These are phyloP conservation scores for Xylariaceae sp. DNA, from an alignment of 2,329 filamentous ascomycete genomes.

Conservation along the genomic window DNA sequence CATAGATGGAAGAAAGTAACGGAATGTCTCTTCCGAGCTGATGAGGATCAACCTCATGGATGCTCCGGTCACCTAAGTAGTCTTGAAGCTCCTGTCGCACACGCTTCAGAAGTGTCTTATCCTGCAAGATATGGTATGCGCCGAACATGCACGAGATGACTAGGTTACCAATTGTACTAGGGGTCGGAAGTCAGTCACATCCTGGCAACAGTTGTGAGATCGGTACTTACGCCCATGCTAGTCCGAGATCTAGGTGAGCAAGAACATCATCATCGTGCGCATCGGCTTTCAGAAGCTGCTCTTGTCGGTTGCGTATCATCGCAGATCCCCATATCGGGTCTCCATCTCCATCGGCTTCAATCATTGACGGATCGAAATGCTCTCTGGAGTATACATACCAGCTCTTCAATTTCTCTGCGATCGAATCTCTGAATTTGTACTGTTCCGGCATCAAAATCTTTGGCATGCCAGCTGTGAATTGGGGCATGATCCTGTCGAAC, in stretches of 20 bases:
- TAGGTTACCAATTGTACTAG: slow-evolving; percentile 16
- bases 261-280: slow-evolving; percentile 18
- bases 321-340: slow-evolving; percentile 23
- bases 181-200: slow-evolving; percentile 3
- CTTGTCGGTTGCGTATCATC: slow-evolving; percentile 17
- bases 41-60: slow-evolving; percentile 12
- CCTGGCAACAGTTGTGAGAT: neutral
- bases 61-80: slow-evolving; percentile 3
- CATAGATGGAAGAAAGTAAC: slow-evolving; percentile 21
- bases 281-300: slow-evolving; percentile 13
- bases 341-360: slow-evolving; percentile 17
- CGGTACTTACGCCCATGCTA: slow-evolving; percentile 19
- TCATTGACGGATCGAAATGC: slow-evolving; percentile 15
- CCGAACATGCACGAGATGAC: slow-evolving; percentile 16
- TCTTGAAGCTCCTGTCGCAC: slow-evolving; percentile 13
- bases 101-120: slow-evolving; percentile 13
- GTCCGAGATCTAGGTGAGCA: slow-evolving; percentile 18
- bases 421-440: slow-evolving; percentile 11
- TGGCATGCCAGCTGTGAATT: slow-evolving; percentile 16
- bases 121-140: slow-evolving; percentile 17
- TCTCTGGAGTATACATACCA: slow-evolving; percentile 21
- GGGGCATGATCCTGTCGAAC: slow-evolving; percentile 17
- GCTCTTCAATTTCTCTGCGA: slow-evolving; percentile 12
- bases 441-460: slow-evolving; percentile 11
- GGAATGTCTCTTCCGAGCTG: slow-evolving; percentile 15